Evolutionary conservation across 2,329 filamentous ascomycete genomes (phyloP).

Genomic region (Fusarium mundagurra): DNA sequence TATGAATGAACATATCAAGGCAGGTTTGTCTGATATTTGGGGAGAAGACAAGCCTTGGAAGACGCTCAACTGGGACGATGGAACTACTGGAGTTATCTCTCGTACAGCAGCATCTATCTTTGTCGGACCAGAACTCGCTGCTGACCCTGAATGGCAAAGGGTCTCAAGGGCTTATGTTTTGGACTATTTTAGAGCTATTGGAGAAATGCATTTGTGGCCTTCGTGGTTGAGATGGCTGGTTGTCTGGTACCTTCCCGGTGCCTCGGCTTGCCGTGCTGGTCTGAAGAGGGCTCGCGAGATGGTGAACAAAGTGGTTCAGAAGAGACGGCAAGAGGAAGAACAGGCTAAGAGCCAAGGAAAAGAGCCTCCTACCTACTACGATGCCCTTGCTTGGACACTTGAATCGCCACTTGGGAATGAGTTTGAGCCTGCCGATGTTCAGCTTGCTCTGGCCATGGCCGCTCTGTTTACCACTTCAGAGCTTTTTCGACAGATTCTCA

Average conservation of each 20-base stretch:
- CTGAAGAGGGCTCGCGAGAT: neutral
- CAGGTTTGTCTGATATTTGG: neutral
- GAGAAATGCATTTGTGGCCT: neutral
- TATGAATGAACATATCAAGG: neutral
- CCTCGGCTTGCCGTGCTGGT: neutral
- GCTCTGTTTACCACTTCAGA: neutral
- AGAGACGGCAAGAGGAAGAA: rapidly evolving
- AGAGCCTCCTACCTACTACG: neutral
- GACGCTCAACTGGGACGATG: neutral
- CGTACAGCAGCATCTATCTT: neutral
- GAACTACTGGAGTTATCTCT: neutral
- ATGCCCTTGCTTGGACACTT: neutral
- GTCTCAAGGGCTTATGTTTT: neutral
- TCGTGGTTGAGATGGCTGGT: neutral
- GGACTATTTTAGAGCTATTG: neutral
- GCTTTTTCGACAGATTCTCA: neutral
- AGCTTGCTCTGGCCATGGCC: neutral
- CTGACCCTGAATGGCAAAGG: neutral
- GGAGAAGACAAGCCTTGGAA: neutral
- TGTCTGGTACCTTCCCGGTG: neutral
- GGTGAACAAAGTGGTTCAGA: neutral
- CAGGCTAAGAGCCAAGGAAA: rapidly evolving
- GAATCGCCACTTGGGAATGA: neutral
- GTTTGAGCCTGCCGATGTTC: neutral
- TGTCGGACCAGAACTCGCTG: neutral